These are phyloP conservation scores for Tetrapisispora namnaoensis DNA, from an alignment of 805 yeast genomes.

Conservation along the genomic window DNA sequence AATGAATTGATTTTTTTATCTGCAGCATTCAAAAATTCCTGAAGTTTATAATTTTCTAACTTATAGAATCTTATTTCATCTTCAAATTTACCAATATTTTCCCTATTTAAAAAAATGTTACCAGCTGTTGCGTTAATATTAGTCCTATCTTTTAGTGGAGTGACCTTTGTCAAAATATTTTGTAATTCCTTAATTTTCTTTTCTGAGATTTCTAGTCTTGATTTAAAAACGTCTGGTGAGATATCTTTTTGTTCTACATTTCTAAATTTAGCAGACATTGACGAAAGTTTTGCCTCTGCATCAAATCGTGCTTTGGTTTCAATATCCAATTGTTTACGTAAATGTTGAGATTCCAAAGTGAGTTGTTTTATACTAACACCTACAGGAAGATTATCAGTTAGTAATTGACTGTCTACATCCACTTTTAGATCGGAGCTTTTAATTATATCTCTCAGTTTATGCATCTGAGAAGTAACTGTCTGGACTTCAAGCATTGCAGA, in stretches of 20 bases:
- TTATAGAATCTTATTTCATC: conserved; percentile 25
- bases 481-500: conserved; percentile 54
- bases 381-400: conserved; percentile 7
- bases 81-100: conserved; percentile 23
- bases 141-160: conserved; percentile 20
- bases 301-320: conserved; percentile 43
- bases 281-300: conserved; percentile 37
- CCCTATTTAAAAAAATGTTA: conserved; percentile 22
- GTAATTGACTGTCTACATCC: conserved; percentile 19
- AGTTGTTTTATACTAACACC: conserved; percentile 27
- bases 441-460: conserved; percentile 28
- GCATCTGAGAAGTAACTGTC: conserved; percentile 35
- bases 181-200: conserved; percentile 36
- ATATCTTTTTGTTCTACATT: conserved; percentile 22
- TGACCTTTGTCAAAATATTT: conserved; percentile 20
- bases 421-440: conserved; percentile 17
- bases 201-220: conserved; percentile 40
- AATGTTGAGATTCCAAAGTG: conserved; percentile 37
- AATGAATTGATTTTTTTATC: conserved; percentile 35
- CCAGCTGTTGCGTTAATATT: conserved; percentile 14
- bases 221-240: conserved; percentile 32
- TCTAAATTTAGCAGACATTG: conserved; percentile 17
- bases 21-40: conserved; percentile 40
- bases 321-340: conserved; percentile 40
- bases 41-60: conserved; percentile 35